Conservation (phyloP, 2,329 filamentous ascomycete genomes). For the Fusarium sp. region DNA sequence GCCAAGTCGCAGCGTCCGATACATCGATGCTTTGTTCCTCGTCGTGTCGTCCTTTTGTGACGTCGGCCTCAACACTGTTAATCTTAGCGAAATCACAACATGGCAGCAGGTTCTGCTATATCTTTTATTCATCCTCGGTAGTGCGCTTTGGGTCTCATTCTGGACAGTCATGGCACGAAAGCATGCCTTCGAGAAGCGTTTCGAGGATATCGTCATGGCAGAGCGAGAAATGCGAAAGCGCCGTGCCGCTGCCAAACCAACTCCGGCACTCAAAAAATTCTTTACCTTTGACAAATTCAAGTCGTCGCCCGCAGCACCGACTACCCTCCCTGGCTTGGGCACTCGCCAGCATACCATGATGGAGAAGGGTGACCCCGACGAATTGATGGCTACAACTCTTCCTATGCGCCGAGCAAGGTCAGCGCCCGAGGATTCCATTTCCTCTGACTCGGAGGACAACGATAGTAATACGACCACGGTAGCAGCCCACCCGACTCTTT, state of each 20-base stretch:
- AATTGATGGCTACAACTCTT: slow-evolving; percentile 8
- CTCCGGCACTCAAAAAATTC: slow-evolving; percentile 23
- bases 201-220: slow-evolving; percentile 63
- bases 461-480: slow-evolving; percentile 40
- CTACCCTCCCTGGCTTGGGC: slow-evolving; percentile 29
- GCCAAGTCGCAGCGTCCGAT: slow-evolving; percentile 64
- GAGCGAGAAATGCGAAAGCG: slow-evolving; percentile 48
- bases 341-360: slow-evolving; percentile 25
- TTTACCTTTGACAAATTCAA: slow-evolving; percentile 37
- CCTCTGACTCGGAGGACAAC: slow-evolving; percentile 36
- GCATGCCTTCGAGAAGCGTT: slow-evolving; percentile 71
- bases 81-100: slow-evolving; percentile 71
- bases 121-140: slow-evolving; percentile 73
- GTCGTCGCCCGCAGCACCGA: slow-evolving; percentile 23
- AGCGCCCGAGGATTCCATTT: slow-evolving; percentile 28
- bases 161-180: slow-evolving; percentile 72
- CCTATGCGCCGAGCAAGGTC: slow-evolving; percentile 33
- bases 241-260: slow-evolving; percentile 13
- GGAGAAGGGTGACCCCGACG: slow-evolving; percentile 24
- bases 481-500: slow-evolving; percentile 22
- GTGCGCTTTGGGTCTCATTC: slow-evolving; percentile 74
- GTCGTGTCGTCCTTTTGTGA: slow-evolving; percentile 75
- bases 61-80: slow-evolving; percentile 75
- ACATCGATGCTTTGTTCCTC: slow-evolving; percentile 75
- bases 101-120: slow-evolving; percentile 77